These are phyloP conservation scores for Leersia perrieri DNA, from an alignment of 176 grass and related monocot genomes.

Conservation along the genomic window DNA sequence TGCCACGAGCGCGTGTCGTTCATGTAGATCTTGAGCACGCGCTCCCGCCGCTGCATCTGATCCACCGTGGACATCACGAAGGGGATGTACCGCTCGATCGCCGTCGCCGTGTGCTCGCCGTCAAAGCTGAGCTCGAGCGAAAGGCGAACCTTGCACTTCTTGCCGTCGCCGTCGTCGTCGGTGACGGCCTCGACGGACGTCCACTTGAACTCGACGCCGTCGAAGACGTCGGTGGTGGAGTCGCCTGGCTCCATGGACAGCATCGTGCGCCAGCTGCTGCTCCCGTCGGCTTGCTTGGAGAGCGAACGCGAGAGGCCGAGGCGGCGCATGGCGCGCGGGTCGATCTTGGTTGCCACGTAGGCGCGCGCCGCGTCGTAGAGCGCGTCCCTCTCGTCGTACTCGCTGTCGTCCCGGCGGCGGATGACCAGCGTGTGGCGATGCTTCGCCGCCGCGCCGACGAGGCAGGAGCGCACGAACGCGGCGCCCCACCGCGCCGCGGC, in stretches of 20 bases:
- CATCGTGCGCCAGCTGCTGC: background rate
- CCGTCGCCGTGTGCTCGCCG: slow-evolving; percentile 9
- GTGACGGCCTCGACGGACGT: background rate
- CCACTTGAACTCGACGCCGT: slow-evolving; percentile 36
- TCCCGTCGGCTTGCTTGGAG: background rate
- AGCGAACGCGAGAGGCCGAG: slow-evolving; percentile 7
- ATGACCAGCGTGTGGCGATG: slow-evolving; percentile 18
- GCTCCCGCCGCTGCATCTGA: background rate
- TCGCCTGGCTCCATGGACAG: slow-evolving; percentile 29
- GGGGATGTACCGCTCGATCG: slow-evolving; percentile 32
- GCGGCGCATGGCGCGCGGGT: slow-evolving; percentile 12
- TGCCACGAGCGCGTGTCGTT: background rate
- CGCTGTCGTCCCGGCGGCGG: background rate
- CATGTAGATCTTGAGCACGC: slow-evolving; percentile 35
- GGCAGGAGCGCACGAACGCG: background rate
- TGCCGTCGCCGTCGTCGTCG: background rate
- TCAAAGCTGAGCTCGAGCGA: slow-evolving; percentile 31
- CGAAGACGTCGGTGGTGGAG: slow-evolving; percentile 33
- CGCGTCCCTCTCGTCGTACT: background rate
- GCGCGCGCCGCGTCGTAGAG: slow-evolving; percentile 18
- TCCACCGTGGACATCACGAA: background rate
- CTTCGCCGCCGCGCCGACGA: background rate
- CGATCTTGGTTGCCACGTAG: slow-evolving; percentile 29
- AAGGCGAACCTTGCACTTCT: background rate
- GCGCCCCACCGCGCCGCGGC: slow-evolving; percentile 17